Conservation (phyloP, 345 rosid genomes). For the Aethionema arabicum region DNA sequence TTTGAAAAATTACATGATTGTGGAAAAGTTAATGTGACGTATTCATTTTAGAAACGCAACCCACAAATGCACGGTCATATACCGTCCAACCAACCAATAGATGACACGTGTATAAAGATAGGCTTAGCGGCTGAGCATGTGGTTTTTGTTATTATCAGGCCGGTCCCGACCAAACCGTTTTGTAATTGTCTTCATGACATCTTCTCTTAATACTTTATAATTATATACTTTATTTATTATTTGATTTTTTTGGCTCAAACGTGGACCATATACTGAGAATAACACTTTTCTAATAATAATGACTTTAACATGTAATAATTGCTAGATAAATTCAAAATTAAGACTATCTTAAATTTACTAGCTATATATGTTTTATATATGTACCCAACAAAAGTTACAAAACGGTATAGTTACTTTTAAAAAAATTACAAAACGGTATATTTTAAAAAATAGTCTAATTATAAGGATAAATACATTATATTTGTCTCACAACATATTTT, state of each 20-base stretch:
- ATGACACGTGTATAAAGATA: slow-evolving; percentile 13
- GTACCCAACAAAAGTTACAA: too few relatives aligned
- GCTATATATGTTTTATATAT: too few relatives aligned
- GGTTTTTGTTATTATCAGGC: slow-evolving; percentile 24
- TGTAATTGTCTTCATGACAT: neutral
- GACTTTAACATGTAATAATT: neutral
- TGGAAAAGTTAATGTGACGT: slow-evolving; percentile 14
- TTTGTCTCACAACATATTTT: too few relatives aligned
- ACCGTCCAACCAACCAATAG: slow-evolving; percentile 22
- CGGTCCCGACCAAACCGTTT: slow-evolving; percentile 35
- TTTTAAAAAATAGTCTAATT: too few relatives aligned
- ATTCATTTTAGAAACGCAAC: slow-evolving; percentile 27
- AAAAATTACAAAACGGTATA: too few relatives aligned
- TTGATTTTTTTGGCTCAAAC: too few relatives aligned
- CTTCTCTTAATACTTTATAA: neutral
- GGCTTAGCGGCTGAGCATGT: slow-evolving; percentile 14
- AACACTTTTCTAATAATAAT: neutral
- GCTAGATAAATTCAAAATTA: neutral
- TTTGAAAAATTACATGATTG: slow-evolving; percentile 16
- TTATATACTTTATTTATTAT: too few relatives aligned
- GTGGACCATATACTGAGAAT: neutral
- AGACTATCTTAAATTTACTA: too few relatives aligned
- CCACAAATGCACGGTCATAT: slow-evolving; percentile 13
- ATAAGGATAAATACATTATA: too few relatives aligned
- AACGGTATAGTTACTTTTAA: too few relatives aligned